Evolutionary conservation across 106 monocot genomes (phyloP).

Genomic region (Acorus calamus): DNA sequence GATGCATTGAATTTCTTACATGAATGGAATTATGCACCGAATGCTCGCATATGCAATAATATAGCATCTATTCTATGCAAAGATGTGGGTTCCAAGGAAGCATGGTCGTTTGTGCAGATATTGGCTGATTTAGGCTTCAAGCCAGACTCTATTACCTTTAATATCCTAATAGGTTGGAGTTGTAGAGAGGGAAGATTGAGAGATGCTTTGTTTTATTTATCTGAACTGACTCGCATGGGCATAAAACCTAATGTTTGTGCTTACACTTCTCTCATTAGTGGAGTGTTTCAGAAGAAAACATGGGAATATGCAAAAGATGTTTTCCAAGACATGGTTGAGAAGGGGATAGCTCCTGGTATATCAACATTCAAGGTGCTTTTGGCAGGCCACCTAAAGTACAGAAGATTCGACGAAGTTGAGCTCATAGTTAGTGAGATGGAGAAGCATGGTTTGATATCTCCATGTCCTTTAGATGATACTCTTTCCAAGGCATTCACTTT

Average conservation of each 20-base stretch:
- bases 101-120: conserved; percentile 39
- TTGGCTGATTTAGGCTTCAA: conserved; percentile 52
- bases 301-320: conserved; percentile 40
- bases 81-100: conserved; percentile 31
- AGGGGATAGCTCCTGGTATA: conserved; percentile 20
- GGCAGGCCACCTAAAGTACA: conserved; percentile 73
- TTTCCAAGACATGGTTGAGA: conserved; percentile 59
- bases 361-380: conserved; percentile 67
- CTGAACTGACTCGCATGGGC: conserved; percentile 49
- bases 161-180: conserved; percentile 57
- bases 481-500: conserved; percentile 53
- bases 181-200: conserved; percentile 56
- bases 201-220: conserved; percentile 53
- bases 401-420: conserved; percentile 57
- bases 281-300: conserved; percentile 52
- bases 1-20: conserved; percentile 56
- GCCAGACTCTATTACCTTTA: conserved; percentile 53
- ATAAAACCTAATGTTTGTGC: conserved; percentile 33
- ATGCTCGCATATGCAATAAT: conserved; percentile 42
- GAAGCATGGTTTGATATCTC: conserved; percentile 20
- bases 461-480: conserved; percentile 29
- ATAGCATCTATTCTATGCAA: conserved; percentile 51
- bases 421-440: conserved; percentile 35
- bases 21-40: conserved; percentile 50
- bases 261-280: conserved; percentile 77